Percentiles rank a stretch among this genome's conserved stretches.
Evolutionary conservation across 1,139 yeast genomes (phyloP).

Genomic region (Debaryomycetaceae sp.): DNA sequence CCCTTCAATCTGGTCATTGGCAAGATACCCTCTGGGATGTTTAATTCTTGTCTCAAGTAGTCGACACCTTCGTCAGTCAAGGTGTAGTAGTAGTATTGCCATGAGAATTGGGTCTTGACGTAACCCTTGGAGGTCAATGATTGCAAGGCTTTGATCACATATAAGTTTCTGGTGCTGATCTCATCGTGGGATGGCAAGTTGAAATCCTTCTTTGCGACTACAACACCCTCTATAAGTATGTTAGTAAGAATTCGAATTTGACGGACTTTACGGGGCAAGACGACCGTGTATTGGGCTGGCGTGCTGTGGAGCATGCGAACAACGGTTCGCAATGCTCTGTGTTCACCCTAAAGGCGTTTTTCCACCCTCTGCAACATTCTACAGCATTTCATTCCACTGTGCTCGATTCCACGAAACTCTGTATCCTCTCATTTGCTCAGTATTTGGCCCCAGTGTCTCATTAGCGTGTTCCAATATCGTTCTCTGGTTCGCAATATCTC

Average conservation of each 20-base stretch:
- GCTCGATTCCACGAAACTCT: no score
- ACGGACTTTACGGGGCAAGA: no score
- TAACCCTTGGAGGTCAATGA: conserved; percentile 97
- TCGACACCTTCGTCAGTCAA: conserved; percentile 99
- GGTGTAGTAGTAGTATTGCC: conserved; percentile 99
- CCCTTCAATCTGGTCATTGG: conserved; percentile 98
- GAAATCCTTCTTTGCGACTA: conserved; percentile 98
- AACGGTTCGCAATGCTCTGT: not conserved
- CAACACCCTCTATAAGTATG: conserved; percentile 81
- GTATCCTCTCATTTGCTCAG: no score
- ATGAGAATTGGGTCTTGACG: conserved; percentile 99
- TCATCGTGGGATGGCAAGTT: conserved; percentile 98
- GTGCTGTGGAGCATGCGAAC: not conserved
- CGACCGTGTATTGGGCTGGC: conserved; percentile 5
- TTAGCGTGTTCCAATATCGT: no score
- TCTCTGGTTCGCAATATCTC: no score
- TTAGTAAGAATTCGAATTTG: conserved; percentile 22
- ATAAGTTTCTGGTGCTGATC: conserved; percentile 96
- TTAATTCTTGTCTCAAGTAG: conserved; percentile 96
- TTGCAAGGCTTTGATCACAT: conserved; percentile 98
- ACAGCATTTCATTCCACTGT: no score
- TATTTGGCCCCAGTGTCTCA: no score
- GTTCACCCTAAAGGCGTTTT: not conserved
- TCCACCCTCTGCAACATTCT: no score
- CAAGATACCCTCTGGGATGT: conserved; percentile 97